Conservation (phyloP, 768 basidiomycete species). For the Pisolithus sp. region DNA sequence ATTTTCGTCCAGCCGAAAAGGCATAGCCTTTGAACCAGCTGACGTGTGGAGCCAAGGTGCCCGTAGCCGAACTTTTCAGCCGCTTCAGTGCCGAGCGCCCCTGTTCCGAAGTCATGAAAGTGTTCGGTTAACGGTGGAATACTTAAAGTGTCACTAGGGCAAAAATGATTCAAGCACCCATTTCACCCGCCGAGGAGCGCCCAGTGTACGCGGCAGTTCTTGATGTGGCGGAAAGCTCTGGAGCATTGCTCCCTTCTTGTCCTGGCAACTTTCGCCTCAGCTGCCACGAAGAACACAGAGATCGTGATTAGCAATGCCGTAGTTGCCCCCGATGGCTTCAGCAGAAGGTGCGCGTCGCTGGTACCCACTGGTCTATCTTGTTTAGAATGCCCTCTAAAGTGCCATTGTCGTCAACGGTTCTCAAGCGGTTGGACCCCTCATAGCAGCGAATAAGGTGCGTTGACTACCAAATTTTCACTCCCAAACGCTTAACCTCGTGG, state of each 20-base stretch:
- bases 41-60: background rate
- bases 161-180: background rate
- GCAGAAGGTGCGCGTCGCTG: slow-evolving; percentile 18
- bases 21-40: background rate
- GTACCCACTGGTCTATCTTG: background rate
- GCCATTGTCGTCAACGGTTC: slow-evolving; percentile 37
- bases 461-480: background rate
- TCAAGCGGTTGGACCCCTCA: slow-evolving; percentile 33
- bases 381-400: slow-evolving; percentile 4
- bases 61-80: background rate
- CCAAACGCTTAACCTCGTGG: background rate
- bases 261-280: slow-evolving; percentile 5
- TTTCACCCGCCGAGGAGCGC: background rate
- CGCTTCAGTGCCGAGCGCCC: background rate
- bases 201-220: background rate
- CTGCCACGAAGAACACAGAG: slow-evolving; percentile 14
- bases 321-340: slow-evolving; percentile 40
- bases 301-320: slow-evolving; percentile 33
- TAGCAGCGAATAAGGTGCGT: slow-evolving; percentile 34
- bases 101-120: too few relatives aligned
- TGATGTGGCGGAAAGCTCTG: slow-evolving; percentile 9
- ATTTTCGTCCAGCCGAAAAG: background rate
- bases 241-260: slow-evolving; percentile 5
- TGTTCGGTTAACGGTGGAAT: background rate
- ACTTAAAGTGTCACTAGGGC: background rate